phyloP scores from a whole-genome alignment of 345 rosid species.

The Acer yangbiense region DNA sequence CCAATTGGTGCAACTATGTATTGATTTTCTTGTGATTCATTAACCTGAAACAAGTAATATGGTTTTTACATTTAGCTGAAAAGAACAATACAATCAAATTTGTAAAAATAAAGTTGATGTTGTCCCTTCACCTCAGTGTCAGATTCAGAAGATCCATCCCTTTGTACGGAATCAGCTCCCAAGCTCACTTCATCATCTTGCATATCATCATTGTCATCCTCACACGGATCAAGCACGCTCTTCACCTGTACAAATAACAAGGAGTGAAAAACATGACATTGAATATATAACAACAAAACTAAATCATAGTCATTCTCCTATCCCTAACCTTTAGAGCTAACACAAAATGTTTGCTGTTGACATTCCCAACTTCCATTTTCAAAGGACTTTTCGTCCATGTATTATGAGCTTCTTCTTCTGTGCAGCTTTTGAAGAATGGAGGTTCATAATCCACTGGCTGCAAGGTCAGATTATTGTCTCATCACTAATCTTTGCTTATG shows the following conservation, averaged over 20 bases:
- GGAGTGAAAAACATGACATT: not conserved
- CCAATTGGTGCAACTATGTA: constrained; percentile 71
- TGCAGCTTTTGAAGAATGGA: constrained; percentile 88
- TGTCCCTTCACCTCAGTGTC: constrained; percentile 73
- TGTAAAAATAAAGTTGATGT: constrained; percentile 10
- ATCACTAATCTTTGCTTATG: not conserved
- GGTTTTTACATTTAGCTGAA: not conserved
- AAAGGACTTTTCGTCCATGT: constrained; percentile 88
- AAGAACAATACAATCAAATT: constrained; percentile 2
- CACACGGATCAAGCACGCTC: constrained; percentile 98
- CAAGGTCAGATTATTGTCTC: constrained; percentile 18
- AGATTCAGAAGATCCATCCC: constrained; percentile 66
- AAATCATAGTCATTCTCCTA: constrained; percentile 16
- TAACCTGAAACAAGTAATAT: constrained; percentile 51
- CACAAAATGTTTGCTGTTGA: constrained; percentile 93
- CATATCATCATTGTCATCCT: constrained; percentile 78
- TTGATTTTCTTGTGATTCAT: constrained; percentile 57
- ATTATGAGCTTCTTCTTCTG: constrained; percentile 79
- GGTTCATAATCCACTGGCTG: constrained; percentile 97
- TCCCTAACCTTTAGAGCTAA: constrained; percentile 74
- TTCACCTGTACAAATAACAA: constrained; percentile 61
- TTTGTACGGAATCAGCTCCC: constrained; percentile 61
- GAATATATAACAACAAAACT: constrained; percentile 2
- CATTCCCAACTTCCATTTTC: constrained; percentile 94
- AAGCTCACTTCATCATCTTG: constrained; percentile 69